Evolutionary conservation across 495 filamentous ascomycete genomes (phyloP), one percentile per base, ranked within the genome.

Genomic region (Venustampulla echinocandica): DNA sequence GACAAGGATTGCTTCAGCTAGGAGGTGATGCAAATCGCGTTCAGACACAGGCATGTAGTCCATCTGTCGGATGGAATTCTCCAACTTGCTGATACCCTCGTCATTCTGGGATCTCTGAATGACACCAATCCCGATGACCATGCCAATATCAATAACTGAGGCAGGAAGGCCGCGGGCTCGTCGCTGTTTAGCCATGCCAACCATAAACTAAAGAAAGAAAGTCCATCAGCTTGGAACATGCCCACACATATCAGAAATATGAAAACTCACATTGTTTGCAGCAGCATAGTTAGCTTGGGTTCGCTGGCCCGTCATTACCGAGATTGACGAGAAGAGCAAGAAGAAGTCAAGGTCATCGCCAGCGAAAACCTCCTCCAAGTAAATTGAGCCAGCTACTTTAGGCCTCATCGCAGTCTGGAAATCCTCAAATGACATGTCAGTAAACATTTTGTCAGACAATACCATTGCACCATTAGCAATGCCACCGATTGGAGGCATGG

Each of bases 11-110:
- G 74, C 73, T 50, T 81, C 77, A 10, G 75, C 64, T 50, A 82
- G 78, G 53, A 78, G 67, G 46, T 79, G 72, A 30, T 77, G 74
- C 39, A 81, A 61, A 42, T 81, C 76, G 6, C 65, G 65, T 52
- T 83, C 78, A 1, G 76, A 77, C 38, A 81, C 70, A 47, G 66
- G 70, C 18, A 66, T 17, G 30, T 11, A 23, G 1, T n/a, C 2
- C 3, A 37, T 5, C 2, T 2, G 4, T 17, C 21, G 19, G 11
- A 42, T 30, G 2, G 2, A 4, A 1, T 9, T 2, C 19, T 33
- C 4, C n/a, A 13, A n/a, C n/a, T n/a, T n/a, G n/a, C n/a, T 37
- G 6, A 6, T 15, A 7, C 6, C 15, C n/a, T n/a, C n/a, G n/a
- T n/a, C n/a, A n/a, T n/a, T n/a, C n/a, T n/a, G n/a, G n/a, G n/a